Conservation (phyloP, 2,329 filamentous ascomycete genomes). For the Penicillium glabrum region DNA sequence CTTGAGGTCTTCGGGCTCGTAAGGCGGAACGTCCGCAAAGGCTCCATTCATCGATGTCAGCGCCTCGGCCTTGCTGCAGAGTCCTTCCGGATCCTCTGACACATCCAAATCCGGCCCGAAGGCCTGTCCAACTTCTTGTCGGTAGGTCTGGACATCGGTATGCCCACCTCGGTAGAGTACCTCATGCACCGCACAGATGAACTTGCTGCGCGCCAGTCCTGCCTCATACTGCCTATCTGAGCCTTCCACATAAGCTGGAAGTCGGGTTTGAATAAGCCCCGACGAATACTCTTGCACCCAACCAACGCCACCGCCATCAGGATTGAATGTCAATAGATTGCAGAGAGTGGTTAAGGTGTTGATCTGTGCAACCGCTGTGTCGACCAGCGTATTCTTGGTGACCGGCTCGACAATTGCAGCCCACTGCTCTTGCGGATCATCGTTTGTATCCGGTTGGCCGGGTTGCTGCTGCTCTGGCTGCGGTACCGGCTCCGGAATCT, state of each 20-base stretch:
- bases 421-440: constrained; percentile 57
- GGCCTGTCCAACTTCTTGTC: constrained; percentile 42
- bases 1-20: constrained; percentile 29
- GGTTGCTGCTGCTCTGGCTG: constrained; percentile 4
- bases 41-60: constrained; percentile 56
- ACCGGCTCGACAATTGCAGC: constrained; percentile 67
- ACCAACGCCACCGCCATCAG: constrained; percentile 45
- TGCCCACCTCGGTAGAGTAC: constrained; percentile 54
- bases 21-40: constrained; percentile 36
- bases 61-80: constrained; percentile 58
- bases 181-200: constrained; percentile 57
- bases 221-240: constrained; percentile 52
- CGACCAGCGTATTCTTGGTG: constrained; percentile 63
- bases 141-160: constrained; percentile 55
- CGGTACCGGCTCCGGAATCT: constrained; percentile 9
- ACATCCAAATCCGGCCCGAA: constrained; percentile 44
- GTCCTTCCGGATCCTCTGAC: constrained; percentile 47
- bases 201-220: constrained; percentile 56
- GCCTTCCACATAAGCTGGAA: constrained; percentile 53
- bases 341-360: constrained; percentile 55
- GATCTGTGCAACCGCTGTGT: constrained; percentile 66
- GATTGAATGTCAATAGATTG: constrained; percentile 47
- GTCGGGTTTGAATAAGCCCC: constrained; percentile 53
- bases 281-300: constrained; percentile 59
- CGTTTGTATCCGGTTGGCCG: constrained; percentile 9